phyloP scores from a whole-genome alignment of 2,329 filamentous ascomycete genomes.

The Trichoderma atrobrunneum region DNA sequence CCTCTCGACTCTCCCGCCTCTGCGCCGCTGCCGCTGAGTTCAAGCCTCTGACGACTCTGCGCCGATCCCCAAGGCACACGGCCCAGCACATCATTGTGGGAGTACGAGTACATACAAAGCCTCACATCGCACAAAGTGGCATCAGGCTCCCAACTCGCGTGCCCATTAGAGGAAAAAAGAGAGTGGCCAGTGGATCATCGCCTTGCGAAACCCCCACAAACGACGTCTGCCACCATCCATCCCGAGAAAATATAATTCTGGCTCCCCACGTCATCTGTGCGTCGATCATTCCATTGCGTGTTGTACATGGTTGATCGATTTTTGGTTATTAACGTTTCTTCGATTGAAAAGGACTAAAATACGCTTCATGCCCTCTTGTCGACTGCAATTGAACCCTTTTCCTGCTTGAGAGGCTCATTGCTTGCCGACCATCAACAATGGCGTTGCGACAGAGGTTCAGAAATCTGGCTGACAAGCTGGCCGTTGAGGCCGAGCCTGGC shows the following conservation, averaged over 20 bases:
- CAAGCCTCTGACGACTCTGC: constrained; percentile 16
- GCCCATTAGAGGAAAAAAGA: background rate
- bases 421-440: constrained; percentile 22
- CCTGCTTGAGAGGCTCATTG: background rate
- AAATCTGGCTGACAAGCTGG: constrained; percentile 57
- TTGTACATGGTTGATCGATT: background rate
- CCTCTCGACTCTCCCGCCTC: constrained; percentile 1
- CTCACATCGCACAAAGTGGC: background rate
- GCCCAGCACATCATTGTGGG: background rate
- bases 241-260: background rate
- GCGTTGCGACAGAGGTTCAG: constrained; percentile 37
- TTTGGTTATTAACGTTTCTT: background rate
- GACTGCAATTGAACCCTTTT: background rate
- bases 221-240: constrained; percentile 5
- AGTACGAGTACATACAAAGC: background rate
- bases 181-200: background rate
- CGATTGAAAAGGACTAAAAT: constrained; percentile 18
- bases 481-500: constrained; percentile 70
- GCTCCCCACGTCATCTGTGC: constrained; percentile 12
- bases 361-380: background rate
- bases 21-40: constrained; percentile 7
- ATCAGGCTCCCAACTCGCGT: background rate
- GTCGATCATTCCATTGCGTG: constrained; percentile 3
- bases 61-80: background rate
- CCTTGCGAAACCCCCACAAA: background rate